Evolutionary conservation across 2,329 filamentous ascomycete species (phyloP), one percentile per base, ranked within the genome.

Genomic region (Lasiodiplodia sp.): DNA sequence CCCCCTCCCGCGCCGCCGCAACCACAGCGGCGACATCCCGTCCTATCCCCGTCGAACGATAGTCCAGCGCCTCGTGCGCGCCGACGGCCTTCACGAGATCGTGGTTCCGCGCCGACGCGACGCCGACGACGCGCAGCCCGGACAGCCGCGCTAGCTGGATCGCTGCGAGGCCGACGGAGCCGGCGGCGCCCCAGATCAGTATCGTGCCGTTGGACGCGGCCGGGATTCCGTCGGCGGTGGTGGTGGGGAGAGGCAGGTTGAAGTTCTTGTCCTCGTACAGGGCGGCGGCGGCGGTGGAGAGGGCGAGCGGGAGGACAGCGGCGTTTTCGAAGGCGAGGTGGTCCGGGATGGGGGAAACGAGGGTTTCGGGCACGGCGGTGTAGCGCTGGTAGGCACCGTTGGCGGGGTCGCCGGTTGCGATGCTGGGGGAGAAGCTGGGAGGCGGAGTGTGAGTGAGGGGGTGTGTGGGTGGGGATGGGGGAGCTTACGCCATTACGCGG

Each of bases 201-300:
- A 84, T 74, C 25, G 73, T 78, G 57, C 81, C 76, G 0, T 40
- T n/a, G n/a, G n/a, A n/a, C n/a, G n/a, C n/a, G n/a, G n/a, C n/a
- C n/a, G n/a, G n/a, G n/a, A n/a, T n/a, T n/a, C n/a, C 37, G 31
- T 18, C 14, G 11, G 25, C 14, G 11, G 75, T 75, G n/a, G n/a
- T n/a, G 8, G 14, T 16, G 0, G 83, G 82, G 40, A 78, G 73
- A 0, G 80, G 76, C 4, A 84, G 76, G 10, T 75, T 77, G 12
- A 84, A 77, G 51, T 78, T 74, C 56, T 77, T 74, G 23, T 76
- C 73, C 69, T 78, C 76, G 76, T 80, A 84, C 11, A 85, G 78
- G 34, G 78, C 80, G 16, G 76, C 74, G 21, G 80, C 75, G n/a
- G 82, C 82, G 5, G 83, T 84, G 25, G 80, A 80, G 64, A 84